phyloP scores from a whole-genome alignment of 208 protist species.

The Acanthamoeba sp. region DNA sequence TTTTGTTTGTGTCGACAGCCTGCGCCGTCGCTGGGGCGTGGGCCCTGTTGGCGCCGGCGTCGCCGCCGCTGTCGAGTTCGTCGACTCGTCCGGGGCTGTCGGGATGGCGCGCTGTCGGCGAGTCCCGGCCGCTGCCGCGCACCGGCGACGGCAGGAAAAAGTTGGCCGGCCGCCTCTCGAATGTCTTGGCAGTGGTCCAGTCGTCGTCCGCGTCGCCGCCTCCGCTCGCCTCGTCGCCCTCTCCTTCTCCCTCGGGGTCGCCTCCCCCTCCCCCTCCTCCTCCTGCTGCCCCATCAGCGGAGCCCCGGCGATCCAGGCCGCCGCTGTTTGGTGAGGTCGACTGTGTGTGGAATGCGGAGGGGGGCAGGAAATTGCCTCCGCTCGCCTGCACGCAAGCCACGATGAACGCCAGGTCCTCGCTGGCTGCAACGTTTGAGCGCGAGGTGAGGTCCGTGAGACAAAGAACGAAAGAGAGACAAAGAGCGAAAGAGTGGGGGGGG shows the following conservation, averaged over 20 bases:
- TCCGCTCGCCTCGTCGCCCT: neutral
- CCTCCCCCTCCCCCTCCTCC: neutral
- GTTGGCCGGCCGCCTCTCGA: neutral
- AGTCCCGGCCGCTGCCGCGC: neutral
- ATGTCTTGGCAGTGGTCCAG: conserved; percentile 30
- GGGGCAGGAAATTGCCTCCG: conserved; percentile 34
- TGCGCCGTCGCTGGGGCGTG: neutral
- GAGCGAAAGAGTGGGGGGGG: neutral
- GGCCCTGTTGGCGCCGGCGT: no score
- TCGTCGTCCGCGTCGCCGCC: neutral
- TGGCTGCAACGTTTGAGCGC: neutral
- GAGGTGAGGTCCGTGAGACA: neutral
- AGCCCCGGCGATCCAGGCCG: neutral
- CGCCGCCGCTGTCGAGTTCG: neutral
- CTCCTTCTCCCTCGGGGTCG: no score
- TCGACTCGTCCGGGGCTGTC: conserved; percentile 2
- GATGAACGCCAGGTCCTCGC: conserved; percentile 30
- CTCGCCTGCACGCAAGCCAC: conserved; percentile 27
- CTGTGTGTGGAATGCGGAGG: neutral
- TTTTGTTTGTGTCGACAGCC: neutral
- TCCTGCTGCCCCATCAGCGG: neutral
- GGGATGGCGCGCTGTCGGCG: neutral
- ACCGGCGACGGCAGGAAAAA: neutral
- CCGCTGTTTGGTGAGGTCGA: neutral
- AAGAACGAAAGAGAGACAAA: neutral